Base-by-base conservation (phyloP, 352 stramenopile genomes). In the Globisporangium orthogonon region DNA sequence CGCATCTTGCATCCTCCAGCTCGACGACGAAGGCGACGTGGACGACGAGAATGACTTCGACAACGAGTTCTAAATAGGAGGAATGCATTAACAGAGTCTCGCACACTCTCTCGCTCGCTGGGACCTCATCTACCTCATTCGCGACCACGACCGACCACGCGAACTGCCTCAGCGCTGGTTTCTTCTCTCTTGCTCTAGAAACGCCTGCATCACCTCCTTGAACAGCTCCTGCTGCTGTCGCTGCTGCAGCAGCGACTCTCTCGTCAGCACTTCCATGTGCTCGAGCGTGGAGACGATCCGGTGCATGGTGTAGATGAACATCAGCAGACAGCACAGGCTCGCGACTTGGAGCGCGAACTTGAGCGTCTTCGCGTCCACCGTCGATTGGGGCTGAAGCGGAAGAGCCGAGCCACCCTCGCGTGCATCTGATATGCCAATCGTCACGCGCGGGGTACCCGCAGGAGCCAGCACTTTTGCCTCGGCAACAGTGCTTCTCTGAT, bases 271-370 rank as follows among this genome's bases (percentile, higher is more conserved):
- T 56, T 79, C 69, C 76, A 91, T 89, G 54, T 89, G 65, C 29
- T 87, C 67, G 44, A 91, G 63, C 33, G 73, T 60, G 23, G 55
- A 61, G 58, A 69, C 75, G 33, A 91, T 73, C 2, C 73, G 77
- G 50, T 82, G 74, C 62, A 91, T 84, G 7, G 70, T 86, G 63
- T 80, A 90, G 55, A 91, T 60, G 59, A 91, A 86, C 47, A 94
- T 45, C 28, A 91, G 41, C 39, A 78, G 55, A 55, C 82, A 89
- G 18, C 85, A 11, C 7, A 87, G 49, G 23, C 70, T 70, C 10
- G 72, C 66, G 13, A 73, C 41, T 53, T 84, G 76, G 37, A 91
- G 60, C 11, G 54, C 54, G 31, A 61, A 57, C n/a, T 56, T 61
- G 44, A 50, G 44, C 11, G 50, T n/a, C 17, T 49, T 53, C 2